Conservation (phyloP, 345 rosid genomes). For the Citrus sp. region DNA sequence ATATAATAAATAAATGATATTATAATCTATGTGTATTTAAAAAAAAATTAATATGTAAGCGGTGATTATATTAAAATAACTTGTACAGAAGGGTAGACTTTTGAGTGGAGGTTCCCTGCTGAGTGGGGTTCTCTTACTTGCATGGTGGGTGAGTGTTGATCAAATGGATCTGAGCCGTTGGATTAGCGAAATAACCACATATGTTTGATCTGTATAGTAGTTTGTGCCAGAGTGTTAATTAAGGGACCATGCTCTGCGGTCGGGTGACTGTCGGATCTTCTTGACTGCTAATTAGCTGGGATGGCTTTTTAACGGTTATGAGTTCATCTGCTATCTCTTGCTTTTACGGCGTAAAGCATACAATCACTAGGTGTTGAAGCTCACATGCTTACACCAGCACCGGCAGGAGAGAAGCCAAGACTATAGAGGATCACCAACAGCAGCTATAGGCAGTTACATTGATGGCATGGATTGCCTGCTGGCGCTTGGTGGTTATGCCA, state of each 20-base stretch:
- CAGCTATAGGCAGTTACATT: too few species aligned
- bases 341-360: not conserved
- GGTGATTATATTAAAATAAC: too few species aligned
- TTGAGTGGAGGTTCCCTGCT: conserved; percentile 4
- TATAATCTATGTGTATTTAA: too few species aligned
- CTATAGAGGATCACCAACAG: too few species aligned
- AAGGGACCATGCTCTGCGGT: conserved; percentile 39
- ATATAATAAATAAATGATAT: too few species aligned
- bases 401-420: too few species aligned
- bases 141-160: conserved; percentile 10
- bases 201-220: not conserved
- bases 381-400: too few species aligned
- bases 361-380: not conserved
- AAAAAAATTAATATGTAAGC: too few species aligned
- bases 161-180: conserved; percentile 37
- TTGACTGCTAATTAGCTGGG: not conserved
- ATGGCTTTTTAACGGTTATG: conserved; percentile 17
- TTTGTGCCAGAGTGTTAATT: conserved; percentile 36
- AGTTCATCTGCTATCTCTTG: not conserved
- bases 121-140: not conserved
- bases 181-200: conserved; percentile 16
- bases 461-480: too few species aligned
- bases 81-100: not conserved
- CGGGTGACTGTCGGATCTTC: conserved; percentile 57
- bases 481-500: too few species aligned